These are phyloP conservation scores for Pyronema omphalodes DNA, from an alignment of 495 filamentous ascomycete species.

Conservation along the genomic window DNA sequence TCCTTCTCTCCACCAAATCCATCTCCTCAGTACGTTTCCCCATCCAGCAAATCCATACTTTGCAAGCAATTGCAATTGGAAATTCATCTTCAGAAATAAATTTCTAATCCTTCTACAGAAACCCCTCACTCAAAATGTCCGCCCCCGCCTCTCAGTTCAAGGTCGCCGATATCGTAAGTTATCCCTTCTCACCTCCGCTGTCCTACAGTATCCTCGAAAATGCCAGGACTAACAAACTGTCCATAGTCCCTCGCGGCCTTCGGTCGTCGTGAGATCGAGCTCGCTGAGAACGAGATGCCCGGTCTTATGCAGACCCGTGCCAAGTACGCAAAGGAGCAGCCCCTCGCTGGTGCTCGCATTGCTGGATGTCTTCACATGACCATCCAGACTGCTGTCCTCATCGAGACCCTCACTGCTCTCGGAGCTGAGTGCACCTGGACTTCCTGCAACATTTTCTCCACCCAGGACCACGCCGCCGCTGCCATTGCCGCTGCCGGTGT, in stretches of 20 bases:
- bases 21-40: too few species aligned
- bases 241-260: slow-evolving; percentile 74
- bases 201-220: background rate
- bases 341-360: slow-evolving; percentile 70
- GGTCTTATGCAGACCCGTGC: slow-evolving; percentile 87
- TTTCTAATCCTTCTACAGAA: too few species aligned
- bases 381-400: slow-evolving; percentile 97
- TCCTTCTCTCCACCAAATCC: too few species aligned
- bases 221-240: background rate
- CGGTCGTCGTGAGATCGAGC: slow-evolving; percentile 95
- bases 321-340: slow-evolving; percentile 87
- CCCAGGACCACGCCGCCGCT: slow-evolving; percentile 94
- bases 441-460: slow-evolving; percentile 98
- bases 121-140: slow-evolving; percentile 32
- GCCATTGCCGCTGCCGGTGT: slow-evolving; percentile 88
- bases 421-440: slow-evolving; percentile 97
- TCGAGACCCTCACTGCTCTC: slow-evolving; percentile 84
- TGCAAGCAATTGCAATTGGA: slow-evolving; percentile 1
- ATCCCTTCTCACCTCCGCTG: background rate
- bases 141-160: slow-evolving; percentile 87
- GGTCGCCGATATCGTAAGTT: slow-evolving; percentile 81
- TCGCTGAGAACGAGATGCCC: slow-evolving; percentile 63
- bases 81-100: too few species aligned
- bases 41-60: background rate
- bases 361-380: slow-evolving; percentile 99